Evolutionary conservation across 495 filamentous ascomycete species (phyloP).

Genomic region (Hypoxylon lienhwacheense): DNA sequence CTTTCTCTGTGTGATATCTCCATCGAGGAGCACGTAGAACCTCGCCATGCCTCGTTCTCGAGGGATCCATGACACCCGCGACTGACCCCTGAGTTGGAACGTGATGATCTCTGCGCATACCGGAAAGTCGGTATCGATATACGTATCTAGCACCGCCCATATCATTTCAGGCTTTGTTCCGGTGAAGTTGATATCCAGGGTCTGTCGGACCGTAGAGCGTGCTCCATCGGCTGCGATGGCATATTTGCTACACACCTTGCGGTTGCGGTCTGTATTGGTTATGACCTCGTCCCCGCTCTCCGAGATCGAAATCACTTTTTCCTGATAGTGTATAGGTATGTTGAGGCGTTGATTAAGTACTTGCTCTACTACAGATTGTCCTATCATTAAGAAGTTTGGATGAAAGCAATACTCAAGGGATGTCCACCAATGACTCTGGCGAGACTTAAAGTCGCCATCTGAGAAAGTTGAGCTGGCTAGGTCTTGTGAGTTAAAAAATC

Average conservation of each 20-base stretch:
- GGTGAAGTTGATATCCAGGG: conserved; percentile 23
- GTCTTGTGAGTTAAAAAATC: background rate
- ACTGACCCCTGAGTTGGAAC: conserved; percentile 35
- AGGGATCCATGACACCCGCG: conserved; percentile 36
- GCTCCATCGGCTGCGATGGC: conserved; percentile 32
- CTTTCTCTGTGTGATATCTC: conserved; percentile 30
- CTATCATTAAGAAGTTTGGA: conserved; percentile 37
- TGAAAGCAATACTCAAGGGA: conserved; percentile 26
- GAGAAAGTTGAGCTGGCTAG: conserved; percentile 36
- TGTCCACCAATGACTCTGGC: conserved; percentile 35
- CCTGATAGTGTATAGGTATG: conserved; percentile 18
- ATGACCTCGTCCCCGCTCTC: conserved; percentile 18
- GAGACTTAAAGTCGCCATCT: conserved; percentile 33
- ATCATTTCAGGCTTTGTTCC: conserved; percentile 38
- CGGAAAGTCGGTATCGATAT: conserved; percentile 37
- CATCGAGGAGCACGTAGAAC: conserved; percentile 36
- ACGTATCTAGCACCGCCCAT: conserved; percentile 36
- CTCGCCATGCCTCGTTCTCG: conserved; percentile 34
- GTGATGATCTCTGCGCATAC: conserved; percentile 35
- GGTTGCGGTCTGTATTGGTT: conserved; percentile 19
- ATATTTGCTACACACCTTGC: conserved; percentile 25
- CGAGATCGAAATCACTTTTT: conserved; percentile 16
- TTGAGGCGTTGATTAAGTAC: conserved; percentile 16
- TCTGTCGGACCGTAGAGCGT: conserved; percentile 24
- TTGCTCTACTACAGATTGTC: conserved; percentile 30